Conservation (phyloP, 1,139 yeast species). For the Zygoascus sp. region DNA sequence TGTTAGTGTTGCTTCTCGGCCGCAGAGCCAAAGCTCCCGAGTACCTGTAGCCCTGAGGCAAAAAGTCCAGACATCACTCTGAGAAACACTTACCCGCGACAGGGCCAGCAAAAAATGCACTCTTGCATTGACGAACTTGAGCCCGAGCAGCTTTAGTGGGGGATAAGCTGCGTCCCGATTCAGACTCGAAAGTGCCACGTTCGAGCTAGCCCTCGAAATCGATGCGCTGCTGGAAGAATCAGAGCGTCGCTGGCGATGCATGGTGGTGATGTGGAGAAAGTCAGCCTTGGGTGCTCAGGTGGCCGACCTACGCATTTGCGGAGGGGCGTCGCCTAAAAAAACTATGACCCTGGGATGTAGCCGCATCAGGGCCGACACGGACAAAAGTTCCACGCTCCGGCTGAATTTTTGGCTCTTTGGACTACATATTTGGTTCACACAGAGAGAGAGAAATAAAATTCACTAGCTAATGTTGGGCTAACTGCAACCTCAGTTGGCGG, state of each 20-base stretch:
- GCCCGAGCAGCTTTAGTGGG: slow-evolving; percentile 52
- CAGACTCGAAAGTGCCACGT: slow-evolving; percentile 15
- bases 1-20: not conserved
- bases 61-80: too few species aligned
- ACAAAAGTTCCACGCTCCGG: too few species aligned
- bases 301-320: not conserved
- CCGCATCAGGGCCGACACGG: not conserved
- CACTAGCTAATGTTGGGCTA: not conserved
- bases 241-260: slow-evolving; percentile 13
- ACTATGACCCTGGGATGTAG: too few species aligned
- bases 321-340: too few species aligned
- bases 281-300: not conserved
- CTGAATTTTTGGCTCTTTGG: not conserved
- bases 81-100: slow-evolving; percentile 30
- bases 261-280: slow-evolving; percentile 1
- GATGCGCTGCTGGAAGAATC: slow-evolving; percentile 15
- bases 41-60: not conserved
- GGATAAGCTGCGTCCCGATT: slow-evolving; percentile 15
- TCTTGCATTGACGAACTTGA: slow-evolving; percentile 64
- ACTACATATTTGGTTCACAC: too few species aligned
- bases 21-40: too few species aligned
- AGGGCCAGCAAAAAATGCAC: slow-evolving; percentile 62
- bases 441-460: not conserved
- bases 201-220: slow-evolving; percentile 18
- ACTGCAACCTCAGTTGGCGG: slow-evolving; percentile 5